Evolutionary conservation across 2,329 filamentous ascomycete genomes (phyloP), one percentile per base, ranked within the genome.

Genomic region (Fusarium falciforme): DNA sequence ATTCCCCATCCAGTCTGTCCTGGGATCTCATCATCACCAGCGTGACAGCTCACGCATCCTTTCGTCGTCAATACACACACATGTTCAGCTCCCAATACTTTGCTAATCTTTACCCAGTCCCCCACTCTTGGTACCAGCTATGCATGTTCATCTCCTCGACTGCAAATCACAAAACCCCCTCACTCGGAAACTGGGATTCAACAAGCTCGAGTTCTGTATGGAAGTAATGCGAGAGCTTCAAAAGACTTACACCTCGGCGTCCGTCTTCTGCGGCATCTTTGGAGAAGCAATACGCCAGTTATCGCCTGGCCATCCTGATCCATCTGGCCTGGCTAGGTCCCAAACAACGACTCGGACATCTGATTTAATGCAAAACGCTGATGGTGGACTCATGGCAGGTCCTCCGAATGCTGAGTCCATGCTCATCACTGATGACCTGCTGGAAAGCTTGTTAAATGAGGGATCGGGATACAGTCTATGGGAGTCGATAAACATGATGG

Each of bases 231-330:
- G 40, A 20, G 40, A 42, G 10, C 11, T 42, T 22, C 40, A 42
- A 42, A 42, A 22, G n/a, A 42, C 40, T 2, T 42, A 42, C 6
- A 42, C 40, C 40, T 42, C n/a, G 0, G 40, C 40, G n/a, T 42
- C 40, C 2, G 40, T 42, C 40, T 42, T 42, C 2, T 42, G 40
- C 3, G 40, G 40, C n/a, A 42, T 42, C n/a, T 42, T 42, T 22
- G 40, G 40, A 12, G 40, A 42, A 42, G 40, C 40, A 20, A 42
- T 42, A 42, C 40, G 40, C 40, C 40, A 42, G 40, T 0, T 42
- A 14, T 42, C 40, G 2, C n/a, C 40, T 14, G 6, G 8, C 0
- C 6, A 4, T 42, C 11, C 11, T 0, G 1, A 14, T 22, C n/a
- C 8, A 22, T 22, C 40, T 8, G n/a, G 11, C 3, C 2, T 14